Evolutionary conservation across 257 asterid genomes (phyloP), one percentile per base, ranked within the genome.

Genomic region (Salvia miltiorrhiza): DNA sequence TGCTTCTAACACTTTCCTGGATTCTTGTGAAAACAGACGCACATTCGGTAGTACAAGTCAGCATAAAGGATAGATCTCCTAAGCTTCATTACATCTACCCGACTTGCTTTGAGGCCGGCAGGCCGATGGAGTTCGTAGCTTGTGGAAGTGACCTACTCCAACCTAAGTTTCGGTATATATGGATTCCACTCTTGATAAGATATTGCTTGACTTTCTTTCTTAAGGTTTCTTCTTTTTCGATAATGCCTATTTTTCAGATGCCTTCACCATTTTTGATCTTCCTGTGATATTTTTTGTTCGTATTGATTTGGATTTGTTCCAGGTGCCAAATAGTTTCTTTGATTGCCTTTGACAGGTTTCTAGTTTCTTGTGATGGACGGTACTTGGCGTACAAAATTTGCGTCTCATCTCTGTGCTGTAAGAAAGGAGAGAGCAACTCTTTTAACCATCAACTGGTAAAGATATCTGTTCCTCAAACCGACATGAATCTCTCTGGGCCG

Each of bases 101-200:
- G 48, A 81, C 72, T 45, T 90, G 89, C 81, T 88, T 90, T 62
- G 96, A 85, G 84, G 96, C 96, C 75, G 99, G 99, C 54, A 81
- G 78, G 78, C 91, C 96, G 11, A 79, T 93, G 86, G 96, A 93
- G 73, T 89, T 93, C 70, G 81, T 87, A 44, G 95, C 88, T 54
- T 86, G 93, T 79, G 99, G 99, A 78, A 90, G 90, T 70, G 79
- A 87, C 69, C 77, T 93, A 52, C 92, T 90, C 72, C 97, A 90
- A 76, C 81, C 96, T 24, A 84, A 86, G 65, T 77, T 88, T 75
- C 83, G 96, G 99, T 93, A 85, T 72, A 33, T 53, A 17, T 60
- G 11, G 33, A 35, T 58, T 44, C 9, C 50, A 39, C 24, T 58
- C 16, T 67, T 33, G 58, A 32, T 61, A 7, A 43, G 10, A 8